Base-by-base conservation (phyloP, 768 basidiomycete genomes). In the Amanita rimosa region DNA sequence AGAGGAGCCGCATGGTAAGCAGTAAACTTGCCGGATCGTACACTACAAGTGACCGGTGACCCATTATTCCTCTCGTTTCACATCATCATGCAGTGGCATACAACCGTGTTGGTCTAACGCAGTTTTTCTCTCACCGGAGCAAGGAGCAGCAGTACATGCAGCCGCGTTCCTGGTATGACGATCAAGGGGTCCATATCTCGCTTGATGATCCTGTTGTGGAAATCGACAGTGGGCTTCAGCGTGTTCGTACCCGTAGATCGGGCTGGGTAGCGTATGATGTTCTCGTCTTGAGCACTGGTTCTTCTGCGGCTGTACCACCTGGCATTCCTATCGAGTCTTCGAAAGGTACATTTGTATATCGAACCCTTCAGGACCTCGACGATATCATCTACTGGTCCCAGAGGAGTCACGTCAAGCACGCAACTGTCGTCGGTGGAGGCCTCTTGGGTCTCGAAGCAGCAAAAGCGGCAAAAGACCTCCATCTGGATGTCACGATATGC, bases 381-480 rank as follows among this genome's bases (percentile, higher is more conserved):
- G 66, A 62, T 4, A 80, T 88, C 51, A 72, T 84, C 42, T 55
- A 62, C n/a, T 85, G 80, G 55, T 70, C 79, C 3, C 68, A 77
- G 39, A 55, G 62, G 40, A 64, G 66, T 7, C 59, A 63, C 1
- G 67, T 79, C 6, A 71, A 70, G 27, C 65, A 64, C 41, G 80
- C 74, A 0, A 68, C 73, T 1, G 73, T 85, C 2, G 70, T 87
- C 11, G 85, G 85, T 16, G 84, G 84, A 7, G 84, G 83, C 7
- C 60, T 87, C 9, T 72, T 85, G 14, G 85, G 83, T 9, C 64
- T 87, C 27, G 85, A 85, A 62, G 83, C 84, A 2, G 85, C 83
- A 3, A 85, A 86, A 57, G 84, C 83, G 0, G 68, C 76, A 6
- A 75, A 76, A 55, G 84, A 86, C 59, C 63, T 83, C 51, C 64